A percentile compares a stretch with the other conserved stretches of the same genome.
These are phyloP conservation scores for Aspergillus versicolor DNA, from an alignment of 2,329 filamentous ascomycete genomes.

Conservation along the genomic window DNA sequence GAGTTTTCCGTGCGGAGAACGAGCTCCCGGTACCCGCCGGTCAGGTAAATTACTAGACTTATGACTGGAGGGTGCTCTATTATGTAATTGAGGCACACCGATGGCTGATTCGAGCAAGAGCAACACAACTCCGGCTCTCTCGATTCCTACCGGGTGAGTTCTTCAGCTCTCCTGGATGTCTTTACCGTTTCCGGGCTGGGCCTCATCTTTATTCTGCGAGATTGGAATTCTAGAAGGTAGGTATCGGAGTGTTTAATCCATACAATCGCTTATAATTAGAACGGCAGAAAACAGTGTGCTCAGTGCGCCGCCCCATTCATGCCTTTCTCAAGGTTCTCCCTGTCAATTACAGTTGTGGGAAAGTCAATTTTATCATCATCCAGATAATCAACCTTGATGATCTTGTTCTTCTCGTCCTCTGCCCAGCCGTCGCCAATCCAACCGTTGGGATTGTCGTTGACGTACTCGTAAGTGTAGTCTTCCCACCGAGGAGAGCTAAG, in stretches of 20 bases:
- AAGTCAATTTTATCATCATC: constrained; percentile 38
- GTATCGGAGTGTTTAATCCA: too few relatives aligned
- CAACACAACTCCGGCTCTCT: background rate
- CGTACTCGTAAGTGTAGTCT: constrained; percentile 39
- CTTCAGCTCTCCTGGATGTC: background rate
- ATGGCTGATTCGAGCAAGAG: background rate
- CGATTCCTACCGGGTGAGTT: background rate
- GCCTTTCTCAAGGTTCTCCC: background rate
- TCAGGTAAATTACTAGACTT: background rate
- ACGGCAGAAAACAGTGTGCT: background rate
- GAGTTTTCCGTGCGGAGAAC: background rate
- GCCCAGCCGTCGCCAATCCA: constrained; percentile 39
- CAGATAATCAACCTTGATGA: constrained; percentile 35
- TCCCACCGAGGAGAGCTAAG: constrained; percentile 39
- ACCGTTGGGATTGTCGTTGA: constrained; percentile 30
- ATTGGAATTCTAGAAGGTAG: too few relatives aligned
- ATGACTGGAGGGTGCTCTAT: background rate
- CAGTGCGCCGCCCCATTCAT: background rate
- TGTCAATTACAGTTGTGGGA: constrained; percentile 18
- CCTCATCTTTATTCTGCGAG: too few relatives aligned
- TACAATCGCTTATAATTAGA: background rate
- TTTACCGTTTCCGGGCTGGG: background rate
- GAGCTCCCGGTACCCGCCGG: background rate
- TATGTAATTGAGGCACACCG: background rate
- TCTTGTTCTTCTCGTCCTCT: constrained; percentile 31